Evolutionary conservation across 2,329 filamentous ascomycete species (phyloP), one percentile per base, ranked within the genome.

Genomic region (Thelonectria discophora): DNA sequence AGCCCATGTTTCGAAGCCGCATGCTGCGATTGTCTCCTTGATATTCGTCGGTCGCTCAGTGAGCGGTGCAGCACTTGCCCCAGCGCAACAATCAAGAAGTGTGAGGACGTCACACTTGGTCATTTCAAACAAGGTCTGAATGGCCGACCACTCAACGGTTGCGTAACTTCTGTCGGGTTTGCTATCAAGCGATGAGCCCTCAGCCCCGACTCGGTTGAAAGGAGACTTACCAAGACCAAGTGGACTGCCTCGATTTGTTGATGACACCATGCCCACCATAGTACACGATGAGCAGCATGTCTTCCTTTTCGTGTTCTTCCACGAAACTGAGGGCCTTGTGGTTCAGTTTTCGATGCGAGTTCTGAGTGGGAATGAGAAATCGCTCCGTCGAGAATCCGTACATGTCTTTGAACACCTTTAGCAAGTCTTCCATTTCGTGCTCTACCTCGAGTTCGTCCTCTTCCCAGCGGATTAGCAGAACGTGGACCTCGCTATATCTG

Each of bases 91-190:
- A 50, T 72, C 69, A 11, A 70, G 66, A 24, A 72, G 60, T 20
- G 67, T 51, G 24, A 72, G 65, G 30, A 72, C 68, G 24, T 72
- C 69, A 50, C 69, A 72, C 42, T 68, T 69, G 34, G 59, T 69
- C 40, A 69, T 72, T 46, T 72, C 69, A 49, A 72, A 72, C 24
- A 72, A 32, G 27, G 69, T 72, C 34, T 72, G 69, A 21, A 72
- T 72, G 10, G 69, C 69, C 27, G 69, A 72, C 69, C 69, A 72
- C 57, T 72, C 69, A 12, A 72, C 69, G 3, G 66, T 69, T 37
- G 69, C 69, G 17, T 72, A 72, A 27, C 60, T 49, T 39, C 55
- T 68, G 30, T 72, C 69, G 5, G 50, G 37, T 51, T 69, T 72
- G 34, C 69, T 72, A 21, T 54, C 11, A 34, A 65, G 20, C 6